phyloP scores from a whole-genome alignment of 805 yeast genomes.

The Metschnikowia rubicola region DNA sequence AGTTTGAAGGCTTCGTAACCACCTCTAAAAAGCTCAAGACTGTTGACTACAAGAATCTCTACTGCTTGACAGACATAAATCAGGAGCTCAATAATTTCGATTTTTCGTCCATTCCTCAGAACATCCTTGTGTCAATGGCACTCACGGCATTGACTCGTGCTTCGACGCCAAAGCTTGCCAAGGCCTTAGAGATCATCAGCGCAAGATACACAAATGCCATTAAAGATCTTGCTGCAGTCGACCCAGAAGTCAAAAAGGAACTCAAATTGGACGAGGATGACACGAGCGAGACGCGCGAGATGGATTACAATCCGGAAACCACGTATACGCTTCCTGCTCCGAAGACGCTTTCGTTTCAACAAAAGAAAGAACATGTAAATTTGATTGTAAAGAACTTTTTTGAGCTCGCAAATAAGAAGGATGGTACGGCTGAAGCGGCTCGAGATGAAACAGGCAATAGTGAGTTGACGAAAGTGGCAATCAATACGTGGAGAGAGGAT shows the following conservation, averaged over 20 bases:
- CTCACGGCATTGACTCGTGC: conserved; percentile 60
- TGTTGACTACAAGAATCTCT: conserved; percentile 57
- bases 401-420: conserved; percentile 37
- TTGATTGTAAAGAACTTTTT: conserved; percentile 60
- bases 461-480: conserved; percentile 58
- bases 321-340: conserved; percentile 60
- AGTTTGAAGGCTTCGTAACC: conserved; percentile 41
- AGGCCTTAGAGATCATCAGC: conserved; percentile 66
- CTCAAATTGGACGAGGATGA: conserved; percentile 17
- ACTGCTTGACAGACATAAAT: conserved; percentile 57
- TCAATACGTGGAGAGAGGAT: conserved; percentile 51
- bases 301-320: conserved; percentile 38
- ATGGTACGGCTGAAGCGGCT: conserved; percentile 19
- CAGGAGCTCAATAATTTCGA: conserved; percentile 68
- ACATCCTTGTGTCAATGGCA: conserved; percentile 62
- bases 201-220: conserved; percentile 55
- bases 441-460: conserved; percentile 31
- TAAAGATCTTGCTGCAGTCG: conserved; percentile 7
- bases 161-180: conserved; percentile 49
- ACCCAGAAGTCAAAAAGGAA: conserved; percentile 15
- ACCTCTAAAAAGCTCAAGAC: conserved; percentile 27
- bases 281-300: conserved; percentile 18
- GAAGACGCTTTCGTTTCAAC: conserved; percentile 44
- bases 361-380: conserved; percentile 55
- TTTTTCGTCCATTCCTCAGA: conserved; percentile 62